Conservation (phyloP, 2,329 filamentous ascomycete species). For the Dothidotthia symphoricarpi region DNA sequence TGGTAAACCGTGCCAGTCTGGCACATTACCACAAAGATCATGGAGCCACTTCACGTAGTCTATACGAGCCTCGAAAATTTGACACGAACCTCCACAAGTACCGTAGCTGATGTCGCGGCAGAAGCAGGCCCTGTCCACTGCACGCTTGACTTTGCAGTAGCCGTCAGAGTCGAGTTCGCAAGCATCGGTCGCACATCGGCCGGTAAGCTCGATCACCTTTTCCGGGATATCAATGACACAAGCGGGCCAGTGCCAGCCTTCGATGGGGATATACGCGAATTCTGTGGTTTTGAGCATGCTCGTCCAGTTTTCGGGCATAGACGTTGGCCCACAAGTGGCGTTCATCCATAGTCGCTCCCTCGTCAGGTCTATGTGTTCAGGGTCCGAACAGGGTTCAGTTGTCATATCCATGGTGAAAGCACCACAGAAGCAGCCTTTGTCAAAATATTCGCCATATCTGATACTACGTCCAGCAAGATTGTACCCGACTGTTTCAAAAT, state of each 20-base stretch:
- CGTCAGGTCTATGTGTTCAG: conserved; percentile 21
- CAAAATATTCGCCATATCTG: conserved; percentile 29
- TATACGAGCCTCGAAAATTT: conserved; percentile 33
- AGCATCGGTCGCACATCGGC: conserved; percentile 32
- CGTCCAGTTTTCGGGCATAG: conserved; percentile 27
- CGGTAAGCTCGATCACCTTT: conserved; percentile 15
- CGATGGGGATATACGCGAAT: conserved; percentile 27
- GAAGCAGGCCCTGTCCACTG: conserved; percentile 33
- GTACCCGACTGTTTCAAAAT: conserved; percentile 37
- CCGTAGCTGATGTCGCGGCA: conserved; percentile 31
- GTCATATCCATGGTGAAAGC: conserved; percentile 14
- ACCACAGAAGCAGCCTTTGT: conserved; percentile 36
- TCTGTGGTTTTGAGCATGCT: conserved; percentile 24
- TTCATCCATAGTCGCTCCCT: conserved; percentile 34
- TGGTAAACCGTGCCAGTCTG: conserved; percentile 34
- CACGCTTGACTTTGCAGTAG: conserved; percentile 29
- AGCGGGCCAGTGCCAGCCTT: conserved; percentile 32
- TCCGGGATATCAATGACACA: conserved; percentile 24
- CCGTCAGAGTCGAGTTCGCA: conserved; percentile 30
- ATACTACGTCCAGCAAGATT: conserved; percentile 21
- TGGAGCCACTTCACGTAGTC: conserved; percentile 37
- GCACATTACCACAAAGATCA: conserved; percentile 27
- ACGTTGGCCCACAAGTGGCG: conserved; percentile 30
- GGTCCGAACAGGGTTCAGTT: conserved; percentile 18
- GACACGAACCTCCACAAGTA: conserved; percentile 29